Conservation (phyloP, 176 grass and related monocot species). For the Zea mays region DNA sequence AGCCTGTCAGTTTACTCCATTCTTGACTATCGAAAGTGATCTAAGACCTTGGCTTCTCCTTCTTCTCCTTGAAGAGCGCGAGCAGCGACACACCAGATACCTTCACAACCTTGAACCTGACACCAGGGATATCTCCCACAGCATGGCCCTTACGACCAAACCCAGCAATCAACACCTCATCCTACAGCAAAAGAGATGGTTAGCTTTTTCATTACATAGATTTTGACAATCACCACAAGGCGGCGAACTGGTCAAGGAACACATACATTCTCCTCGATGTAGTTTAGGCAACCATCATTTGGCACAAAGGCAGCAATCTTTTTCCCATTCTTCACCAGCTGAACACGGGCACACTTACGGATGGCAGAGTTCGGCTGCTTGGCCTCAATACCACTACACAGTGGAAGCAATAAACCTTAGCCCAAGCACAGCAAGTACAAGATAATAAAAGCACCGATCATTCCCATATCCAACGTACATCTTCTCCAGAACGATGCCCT, state of each 20-base stretch:
- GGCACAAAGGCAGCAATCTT: conserved; percentile 70
- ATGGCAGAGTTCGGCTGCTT: conserved; percentile 75
- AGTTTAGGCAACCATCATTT: conserved; percentile 69
- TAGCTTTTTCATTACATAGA: background rate
- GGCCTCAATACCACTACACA: conserved; percentile 63
- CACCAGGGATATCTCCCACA: conserved; percentile 64
- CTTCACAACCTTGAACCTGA: conserved; percentile 80
- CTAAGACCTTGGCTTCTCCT: conserved; percentile 61
- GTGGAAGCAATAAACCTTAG: background rate
- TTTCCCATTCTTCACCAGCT: conserved; percentile 69
- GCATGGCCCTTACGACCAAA: conserved; percentile 62
- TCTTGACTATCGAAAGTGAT: conserved; percentile 24
- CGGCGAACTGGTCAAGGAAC: background rate
- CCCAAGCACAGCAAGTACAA: background rate
- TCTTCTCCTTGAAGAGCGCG: conserved; percentile 61
- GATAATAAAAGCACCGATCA: background rate
- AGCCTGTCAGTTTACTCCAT: conserved; percentile 27
- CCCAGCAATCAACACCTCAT: conserved; percentile 68
- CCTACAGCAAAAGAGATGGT: conserved; percentile 31
- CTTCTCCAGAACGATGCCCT: conserved; percentile 70
- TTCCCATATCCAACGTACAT: conserved; percentile 37
- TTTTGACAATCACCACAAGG: background rate
- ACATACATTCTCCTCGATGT: conserved; percentile 53
- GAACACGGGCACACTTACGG: conserved; percentile 64
- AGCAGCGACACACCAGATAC: conserved; percentile 64